These are phyloP conservation scores for Sergeia podlipaevii DNA, from an alignment of 208 protist species.

Conservation along the genomic window DNA sequence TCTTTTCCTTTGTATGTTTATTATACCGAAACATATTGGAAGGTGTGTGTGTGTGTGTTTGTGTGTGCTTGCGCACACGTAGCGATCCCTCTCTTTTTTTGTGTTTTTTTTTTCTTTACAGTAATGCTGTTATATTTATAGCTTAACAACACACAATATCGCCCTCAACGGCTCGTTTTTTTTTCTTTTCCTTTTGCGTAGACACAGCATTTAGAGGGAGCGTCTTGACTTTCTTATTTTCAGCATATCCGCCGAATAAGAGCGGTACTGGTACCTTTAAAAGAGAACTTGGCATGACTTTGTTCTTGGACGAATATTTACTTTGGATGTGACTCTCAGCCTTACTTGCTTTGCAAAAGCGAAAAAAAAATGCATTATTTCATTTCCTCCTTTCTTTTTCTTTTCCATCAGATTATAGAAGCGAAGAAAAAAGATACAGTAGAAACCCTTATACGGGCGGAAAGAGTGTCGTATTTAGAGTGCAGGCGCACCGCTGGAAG, in stretches of 20 bases:
- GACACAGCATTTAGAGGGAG: background rate
- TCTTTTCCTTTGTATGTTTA: slow-evolving; percentile 5
- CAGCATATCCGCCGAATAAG: too few species aligned
- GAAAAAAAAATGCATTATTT: too few species aligned
- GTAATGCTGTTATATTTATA: background rate
- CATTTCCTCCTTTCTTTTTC: too few species aligned
- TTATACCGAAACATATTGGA: background rate
- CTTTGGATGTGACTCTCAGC: too few species aligned
- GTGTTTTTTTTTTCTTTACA: slow-evolving; percentile 4
- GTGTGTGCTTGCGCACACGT: background rate
- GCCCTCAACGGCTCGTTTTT: too few species aligned
- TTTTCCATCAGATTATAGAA: too few species aligned
- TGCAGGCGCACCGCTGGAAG: background rate
- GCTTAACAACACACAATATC: background rate
- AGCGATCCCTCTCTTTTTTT: background rate
- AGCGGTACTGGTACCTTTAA: too few species aligned
- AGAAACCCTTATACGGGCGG: background rate
- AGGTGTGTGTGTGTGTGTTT: background rate
- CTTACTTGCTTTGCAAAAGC: too few species aligned
- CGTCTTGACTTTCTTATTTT: too few species aligned
- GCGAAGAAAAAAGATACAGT: slow-evolving; percentile 7
- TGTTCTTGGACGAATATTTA: too few species aligned
- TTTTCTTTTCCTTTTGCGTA: slow-evolving; percentile 7
- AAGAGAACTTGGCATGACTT: too few species aligned
- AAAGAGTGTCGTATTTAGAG: background rate